Evolutionary conservation across 78 protist species (phyloP).

Genomic region (Blattamonas nauphoetae): DNA sequence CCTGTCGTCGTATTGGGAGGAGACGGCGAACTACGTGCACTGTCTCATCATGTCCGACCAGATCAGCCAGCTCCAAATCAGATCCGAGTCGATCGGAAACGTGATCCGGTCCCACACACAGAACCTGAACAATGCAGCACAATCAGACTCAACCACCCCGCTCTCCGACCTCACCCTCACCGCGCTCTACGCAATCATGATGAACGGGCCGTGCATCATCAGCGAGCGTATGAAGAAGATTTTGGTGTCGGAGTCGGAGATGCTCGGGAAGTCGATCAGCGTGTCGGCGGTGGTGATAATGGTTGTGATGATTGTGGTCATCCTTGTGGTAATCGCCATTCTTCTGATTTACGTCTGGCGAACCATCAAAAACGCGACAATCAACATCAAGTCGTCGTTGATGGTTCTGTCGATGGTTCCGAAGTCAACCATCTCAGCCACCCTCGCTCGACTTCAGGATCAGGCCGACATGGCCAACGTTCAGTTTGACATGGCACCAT

Average conservation of each 20-base stretch:
- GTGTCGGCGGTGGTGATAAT: not conserved
- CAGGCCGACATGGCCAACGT: not conserved
- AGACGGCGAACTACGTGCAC: no score
- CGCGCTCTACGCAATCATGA: no score
- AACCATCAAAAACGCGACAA: not conserved
- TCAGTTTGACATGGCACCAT: no score
- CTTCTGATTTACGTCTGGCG: not conserved
- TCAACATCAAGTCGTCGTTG: not conserved
- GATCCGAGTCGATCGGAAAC: no score
- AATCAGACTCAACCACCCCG: no score
- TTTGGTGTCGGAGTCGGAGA: not conserved
- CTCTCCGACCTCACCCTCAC: no score
- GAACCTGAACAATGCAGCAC: no score
- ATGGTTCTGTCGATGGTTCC: not conserved
- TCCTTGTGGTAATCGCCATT: not conserved
- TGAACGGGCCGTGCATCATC: not conserved
- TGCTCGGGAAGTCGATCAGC: not conserved
- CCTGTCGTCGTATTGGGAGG: no score
- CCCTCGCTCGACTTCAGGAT: not conserved
- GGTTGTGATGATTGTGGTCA: not conserved
- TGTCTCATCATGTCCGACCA: no score
- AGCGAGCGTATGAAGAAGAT: not conserved
- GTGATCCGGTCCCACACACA: no score
- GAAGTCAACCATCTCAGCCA: not conserved
- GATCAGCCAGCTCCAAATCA: no score